phyloP scores from a whole-genome alignment of 441 rosid genomes.

The Populus hybrid region DNA sequence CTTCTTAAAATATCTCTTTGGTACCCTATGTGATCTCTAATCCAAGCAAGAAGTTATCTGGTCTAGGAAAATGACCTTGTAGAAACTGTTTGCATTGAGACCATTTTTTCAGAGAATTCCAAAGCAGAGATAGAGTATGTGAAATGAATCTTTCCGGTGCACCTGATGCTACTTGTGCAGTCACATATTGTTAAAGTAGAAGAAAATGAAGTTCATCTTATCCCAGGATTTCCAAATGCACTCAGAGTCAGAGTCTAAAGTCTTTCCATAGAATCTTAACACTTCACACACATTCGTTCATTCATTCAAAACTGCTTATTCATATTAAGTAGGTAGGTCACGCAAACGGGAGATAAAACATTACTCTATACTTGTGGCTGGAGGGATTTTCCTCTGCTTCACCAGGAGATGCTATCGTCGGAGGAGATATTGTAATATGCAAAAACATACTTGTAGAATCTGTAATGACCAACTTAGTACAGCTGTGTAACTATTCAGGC shows the following conservation, averaged over 20 bases:
- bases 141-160: background rate
- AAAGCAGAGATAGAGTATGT: background rate
- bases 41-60: background rate
- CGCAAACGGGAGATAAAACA: constrained; percentile 19
- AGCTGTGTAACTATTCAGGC: constrained; percentile 22
- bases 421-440: constrained; percentile 8
- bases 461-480: constrained; percentile 4
- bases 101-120: background rate
- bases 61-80: background rate
- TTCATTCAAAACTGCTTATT: constrained; percentile 44
- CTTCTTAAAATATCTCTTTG: background rate
- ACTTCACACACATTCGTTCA: constrained; percentile 8
- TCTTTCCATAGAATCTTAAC: background rate
- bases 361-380: constrained; percentile 47
- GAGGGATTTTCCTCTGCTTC: constrained; percentile 28
- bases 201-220: background rate
- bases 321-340: constrained; percentile 9
- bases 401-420: constrained; percentile 12
- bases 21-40: background rate
- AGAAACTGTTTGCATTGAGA: background rate
- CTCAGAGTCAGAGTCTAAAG: constrained; percentile 11
- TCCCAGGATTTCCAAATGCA: constrained; percentile 3
- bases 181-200: background rate
- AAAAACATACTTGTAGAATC: constrained; percentile 26
- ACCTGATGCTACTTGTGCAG: background rate